These are phyloP conservation scores for Rhizophora apiculata DNA, from an alignment of 345 rosid species.

Conservation along the genomic window DNA sequence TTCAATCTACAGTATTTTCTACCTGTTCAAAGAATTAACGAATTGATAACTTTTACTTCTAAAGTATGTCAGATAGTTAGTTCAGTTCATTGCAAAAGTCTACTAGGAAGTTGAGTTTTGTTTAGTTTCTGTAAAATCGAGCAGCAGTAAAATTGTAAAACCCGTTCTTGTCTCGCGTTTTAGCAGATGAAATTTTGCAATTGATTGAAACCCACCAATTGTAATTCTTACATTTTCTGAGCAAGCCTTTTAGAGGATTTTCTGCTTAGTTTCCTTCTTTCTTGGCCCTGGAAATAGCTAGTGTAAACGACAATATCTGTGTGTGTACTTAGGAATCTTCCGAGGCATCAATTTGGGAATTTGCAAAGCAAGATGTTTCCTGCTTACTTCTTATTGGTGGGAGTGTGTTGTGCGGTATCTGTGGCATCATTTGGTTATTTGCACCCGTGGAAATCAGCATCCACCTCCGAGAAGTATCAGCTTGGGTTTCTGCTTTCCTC, in stretches of 20 bases:
- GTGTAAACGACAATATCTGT: not conserved
- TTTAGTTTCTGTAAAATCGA: not conserved
- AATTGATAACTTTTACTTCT: not conserved
- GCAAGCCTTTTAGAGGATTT: not conserved
- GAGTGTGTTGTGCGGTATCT: conserved; percentile 67
- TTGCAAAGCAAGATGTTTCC: conserved; percentile 98
- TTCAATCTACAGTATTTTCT: not conserved
- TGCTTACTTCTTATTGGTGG: conserved; percentile 80
- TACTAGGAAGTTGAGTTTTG: not conserved
- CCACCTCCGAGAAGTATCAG: conserved; percentile 75
- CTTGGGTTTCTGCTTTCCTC: conserved; percentile 80
- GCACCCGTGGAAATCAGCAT: conserved; percentile 90
- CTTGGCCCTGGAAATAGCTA: not conserved
- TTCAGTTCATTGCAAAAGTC: not conserved
- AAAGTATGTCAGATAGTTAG: too few relatives aligned
- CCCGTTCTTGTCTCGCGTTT: not conserved
- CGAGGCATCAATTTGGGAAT: conserved; percentile 93
- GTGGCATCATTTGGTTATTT: conserved; percentile 70
- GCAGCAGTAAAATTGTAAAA: not conserved
- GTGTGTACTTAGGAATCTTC: conserved; percentile 55
- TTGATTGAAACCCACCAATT: too few relatives aligned
- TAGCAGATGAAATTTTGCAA: not conserved
- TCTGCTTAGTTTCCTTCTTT: not conserved
- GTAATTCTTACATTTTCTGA: not conserved
- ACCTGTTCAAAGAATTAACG: not conserved